Base-by-base conservation (phyloP, 2,329 filamentous ascomycete species). In the Sarocladium oryzae region DNA sequence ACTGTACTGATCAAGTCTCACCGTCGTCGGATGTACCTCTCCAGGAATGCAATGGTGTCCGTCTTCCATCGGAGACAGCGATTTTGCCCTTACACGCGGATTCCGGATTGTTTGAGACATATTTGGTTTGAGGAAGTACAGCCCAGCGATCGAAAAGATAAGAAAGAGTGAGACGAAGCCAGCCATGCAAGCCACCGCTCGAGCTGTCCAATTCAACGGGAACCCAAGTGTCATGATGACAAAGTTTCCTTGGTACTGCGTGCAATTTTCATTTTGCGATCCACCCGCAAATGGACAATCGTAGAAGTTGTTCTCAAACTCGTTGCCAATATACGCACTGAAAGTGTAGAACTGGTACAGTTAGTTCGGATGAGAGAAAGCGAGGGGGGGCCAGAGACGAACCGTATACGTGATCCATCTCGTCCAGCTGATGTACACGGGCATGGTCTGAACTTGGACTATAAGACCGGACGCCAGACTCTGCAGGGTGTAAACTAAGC, bases 401-500 rank as follows among this genome's bases (percentile, higher is more conserved):
- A 76, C 76, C 24, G 76, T 74, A 56, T 83, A 84, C 1, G 79
- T 77, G 23, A 75, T 74, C 71, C 81, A 86, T 61, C 89, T 89
- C 1, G 86, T 70, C 87, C 87, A 91, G 52, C 85, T 75, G 15
- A 89, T 79, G 58, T 89, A 90, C 1, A 89, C 72, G 0, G 86
- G 85, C 2, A 91, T 86, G 6, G 82, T 81, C 51, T 86, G 81
- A 9, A 77, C 74, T 62, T 90, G 86, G 9, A 90, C 80, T 56
- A 91, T 89, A 63, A 84, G 89, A 1, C 86, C 87, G 55, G 85
- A 88, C 0, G 82, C 82, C 69, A 89, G 81, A 1, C 79, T 85
- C 60, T 91, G 87, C 20, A 90, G 56, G 0, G 86, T 90, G 57
- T 84, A 90, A 0, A 75, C 77, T 41, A 89, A 67, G 57, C 90